Percentiles rank a stretch among this genome's conserved stretches.
phyloP scores from a whole-genome alignment of 2,329 filamentous ascomycete genomes.

The Orbilia javanica region DNA sequence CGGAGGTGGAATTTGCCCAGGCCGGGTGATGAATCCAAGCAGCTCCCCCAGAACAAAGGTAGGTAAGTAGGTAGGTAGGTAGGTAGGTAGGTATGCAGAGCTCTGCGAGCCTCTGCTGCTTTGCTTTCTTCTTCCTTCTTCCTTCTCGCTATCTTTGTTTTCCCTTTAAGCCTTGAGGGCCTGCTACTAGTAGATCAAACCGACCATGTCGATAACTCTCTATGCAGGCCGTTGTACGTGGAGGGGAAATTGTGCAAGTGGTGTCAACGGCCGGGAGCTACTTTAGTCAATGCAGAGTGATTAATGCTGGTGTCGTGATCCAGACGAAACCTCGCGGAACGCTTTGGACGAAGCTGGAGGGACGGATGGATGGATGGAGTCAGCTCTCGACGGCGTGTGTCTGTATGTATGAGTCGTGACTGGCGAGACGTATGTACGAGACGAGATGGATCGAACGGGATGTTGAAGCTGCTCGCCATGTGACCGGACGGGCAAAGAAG shows the following conservation, averaged over 20 bases:
- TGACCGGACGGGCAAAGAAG: not conserved
- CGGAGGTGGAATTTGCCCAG: conserved; percentile 10
- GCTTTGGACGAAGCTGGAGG: not conserved
- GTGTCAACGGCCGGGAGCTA: conserved; percentile 8
- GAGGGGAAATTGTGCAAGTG: not conserved
- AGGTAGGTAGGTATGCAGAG: conserved; percentile 9
- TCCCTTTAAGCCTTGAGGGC: conserved; percentile 19
- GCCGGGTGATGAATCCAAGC: not conserved
- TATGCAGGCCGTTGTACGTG: conserved; percentile 7
- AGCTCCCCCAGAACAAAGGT: not conserved
- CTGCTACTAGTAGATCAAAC: not conserved
- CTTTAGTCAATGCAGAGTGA: conserved; percentile 1
- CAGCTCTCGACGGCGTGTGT: not conserved
- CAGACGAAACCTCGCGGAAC: not conserved
- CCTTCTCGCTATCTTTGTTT: not conserved
- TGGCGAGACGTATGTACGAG: not conserved
- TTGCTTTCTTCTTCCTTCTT: not conserved
- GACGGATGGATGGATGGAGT: not conserved
- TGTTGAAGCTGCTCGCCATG: not conserved
- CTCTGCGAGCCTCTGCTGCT: not conserved
- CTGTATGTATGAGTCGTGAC: not conserved
- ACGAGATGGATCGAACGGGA: too few species aligned
- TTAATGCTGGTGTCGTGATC: not conserved
- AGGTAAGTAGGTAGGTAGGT: too few species aligned
- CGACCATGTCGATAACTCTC: conserved; percentile 21